Evolutionary conservation across 345 rosid species (phyloP).

Genomic region (Boechera divaricarpa): DNA sequence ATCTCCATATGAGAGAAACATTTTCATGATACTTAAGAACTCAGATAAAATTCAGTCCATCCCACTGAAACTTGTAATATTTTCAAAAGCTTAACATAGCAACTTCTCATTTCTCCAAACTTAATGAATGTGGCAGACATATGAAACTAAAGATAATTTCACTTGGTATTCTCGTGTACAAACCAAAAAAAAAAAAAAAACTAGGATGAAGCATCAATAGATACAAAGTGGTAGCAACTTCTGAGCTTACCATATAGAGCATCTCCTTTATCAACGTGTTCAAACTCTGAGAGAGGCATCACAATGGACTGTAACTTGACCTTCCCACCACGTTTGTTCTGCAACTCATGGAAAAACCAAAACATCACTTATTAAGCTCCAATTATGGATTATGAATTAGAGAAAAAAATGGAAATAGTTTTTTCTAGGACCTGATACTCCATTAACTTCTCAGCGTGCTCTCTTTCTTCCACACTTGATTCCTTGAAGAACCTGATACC

Average conservation of each 20-base stretch:
- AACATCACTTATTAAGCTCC: slow-evolving; percentile 14
- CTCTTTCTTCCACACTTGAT: slow-evolving; percentile 90
- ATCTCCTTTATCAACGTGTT: slow-evolving; percentile 93
- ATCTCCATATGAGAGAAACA: slow-evolving; percentile 7
- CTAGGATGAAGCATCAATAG: background rate
- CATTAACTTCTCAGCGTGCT: slow-evolving; percentile 94
- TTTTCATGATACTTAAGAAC: background rate
- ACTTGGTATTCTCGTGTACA: background rate
- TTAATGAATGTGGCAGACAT: background rate
- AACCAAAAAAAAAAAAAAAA: background rate
- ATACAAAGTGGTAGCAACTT: background rate
- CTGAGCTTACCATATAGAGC: slow-evolving; percentile 74
- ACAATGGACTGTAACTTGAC: slow-evolving; percentile 75
- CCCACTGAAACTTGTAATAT: background rate
- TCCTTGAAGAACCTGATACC: slow-evolving; percentile 82
- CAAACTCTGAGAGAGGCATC: slow-evolving; percentile 77
- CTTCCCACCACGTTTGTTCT: slow-evolving; percentile 94
- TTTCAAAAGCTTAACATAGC: background rate
- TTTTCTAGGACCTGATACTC: slow-evolving; percentile 71
- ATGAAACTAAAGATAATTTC: slow-evolving; percentile 1
- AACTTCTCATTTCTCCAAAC: background rate
- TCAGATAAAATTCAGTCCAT: background rate
- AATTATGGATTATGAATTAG: background rate
- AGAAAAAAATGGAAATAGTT: background rate
- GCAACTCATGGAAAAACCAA: slow-evolving; percentile 12